phyloP scores from a whole-genome alignment of 768 basidiomycete species.

The button mushroom (Agaricus bisporus) region DNA sequence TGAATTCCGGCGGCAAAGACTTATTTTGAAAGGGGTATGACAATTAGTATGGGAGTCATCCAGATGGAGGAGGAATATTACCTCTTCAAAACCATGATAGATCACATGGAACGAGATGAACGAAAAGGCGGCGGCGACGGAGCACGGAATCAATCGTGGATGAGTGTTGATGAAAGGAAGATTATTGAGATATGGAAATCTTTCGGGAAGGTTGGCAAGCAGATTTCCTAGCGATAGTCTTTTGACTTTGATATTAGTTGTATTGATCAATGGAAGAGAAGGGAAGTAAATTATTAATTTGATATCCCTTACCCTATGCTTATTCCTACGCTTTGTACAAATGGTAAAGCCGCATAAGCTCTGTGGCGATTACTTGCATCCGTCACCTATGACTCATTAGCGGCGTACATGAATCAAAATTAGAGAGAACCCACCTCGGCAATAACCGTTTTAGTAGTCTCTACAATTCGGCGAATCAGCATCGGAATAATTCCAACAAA shows the following conservation, averaged over 20 bases:
- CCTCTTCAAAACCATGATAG: neutral
- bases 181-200: slow-evolving; percentile 17
- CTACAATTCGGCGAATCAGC: neutral
- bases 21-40: neutral
- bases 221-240: slow-evolving; percentile 26
- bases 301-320: slow-evolving; percentile 17
- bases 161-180: slow-evolving; percentile 20
- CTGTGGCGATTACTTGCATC: slow-evolving; percentile 21
- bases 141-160: slow-evolving; percentile 33
- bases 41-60: neutral
- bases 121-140: slow-evolving; percentile 19
- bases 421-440: slow-evolving; percentile 23
- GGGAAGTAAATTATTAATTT: neutral
- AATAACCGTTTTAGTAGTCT: slow-evolving; percentile 28
- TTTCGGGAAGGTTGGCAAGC: slow-evolving; percentile 21
- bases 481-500: neutral
- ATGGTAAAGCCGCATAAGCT: slow-evolving; percentile 19
- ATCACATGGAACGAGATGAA: slow-evolving; percentile 16
- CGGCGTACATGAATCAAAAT: neutral
- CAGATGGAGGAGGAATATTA: neutral
- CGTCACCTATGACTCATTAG: slow-evolving; percentile 17
- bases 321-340: slow-evolving; percentile 19
- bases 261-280: neutral
- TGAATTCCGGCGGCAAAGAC: slow-evolving; percentile 10
- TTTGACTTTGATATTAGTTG: neutral